Evolutionary conservation across 768 basidiomycete species (phyloP).

Genomic region (Termitomyces sp.): DNA sequence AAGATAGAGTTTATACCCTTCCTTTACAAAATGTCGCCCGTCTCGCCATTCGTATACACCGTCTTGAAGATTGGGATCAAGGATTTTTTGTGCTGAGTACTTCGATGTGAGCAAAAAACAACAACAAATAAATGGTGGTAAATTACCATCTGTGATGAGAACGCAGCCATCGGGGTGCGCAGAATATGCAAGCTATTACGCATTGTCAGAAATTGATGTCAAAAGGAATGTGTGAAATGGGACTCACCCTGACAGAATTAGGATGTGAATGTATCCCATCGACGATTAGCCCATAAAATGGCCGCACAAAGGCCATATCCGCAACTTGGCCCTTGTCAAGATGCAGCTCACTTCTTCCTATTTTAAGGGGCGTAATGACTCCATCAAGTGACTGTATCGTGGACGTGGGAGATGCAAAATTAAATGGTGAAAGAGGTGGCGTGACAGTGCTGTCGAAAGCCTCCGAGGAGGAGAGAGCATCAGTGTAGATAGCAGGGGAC

Average conservation of each 20-base stretch:
- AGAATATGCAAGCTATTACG: slow-evolving; percentile 70
- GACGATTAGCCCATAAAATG: slow-evolving; percentile 87
- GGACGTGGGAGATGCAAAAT: slow-evolving; percentile 12
- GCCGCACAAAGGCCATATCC: slow-evolving; percentile 57
- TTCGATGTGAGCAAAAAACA: background rate
- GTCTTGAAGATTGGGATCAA: slow-evolving; percentile 82
- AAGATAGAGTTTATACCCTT: slow-evolving; percentile 75
- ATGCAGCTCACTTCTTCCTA: slow-evolving; percentile 32
- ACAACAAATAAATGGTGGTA: background rate
- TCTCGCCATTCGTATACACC: slow-evolving; percentile 89
- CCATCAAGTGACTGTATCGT: slow-evolving; percentile 16
- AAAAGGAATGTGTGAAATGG: background rate
- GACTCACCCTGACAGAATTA: slow-evolving; percentile 77
- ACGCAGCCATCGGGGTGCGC: slow-evolving; percentile 84
- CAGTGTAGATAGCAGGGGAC: slow-evolving; percentile 8
- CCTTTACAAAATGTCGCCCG: slow-evolving; percentile 74
- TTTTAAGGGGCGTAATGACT: slow-evolving; percentile 17
- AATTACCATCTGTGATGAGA: slow-evolving; percentile 82
- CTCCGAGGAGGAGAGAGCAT: slow-evolving; percentile 39
- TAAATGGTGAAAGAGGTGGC: slow-evolving; percentile 49
- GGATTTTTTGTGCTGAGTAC: slow-evolving; percentile 70
- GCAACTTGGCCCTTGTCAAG: slow-evolving; percentile 48
- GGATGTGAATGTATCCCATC: slow-evolving; percentile 92
- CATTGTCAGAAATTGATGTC: background rate
- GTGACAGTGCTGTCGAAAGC: slow-evolving; percentile 59